Evolutionary conservation across 2,329 filamentous ascomycete species (phyloP).

Genomic region (Pseudocercospora crystallina): DNA sequence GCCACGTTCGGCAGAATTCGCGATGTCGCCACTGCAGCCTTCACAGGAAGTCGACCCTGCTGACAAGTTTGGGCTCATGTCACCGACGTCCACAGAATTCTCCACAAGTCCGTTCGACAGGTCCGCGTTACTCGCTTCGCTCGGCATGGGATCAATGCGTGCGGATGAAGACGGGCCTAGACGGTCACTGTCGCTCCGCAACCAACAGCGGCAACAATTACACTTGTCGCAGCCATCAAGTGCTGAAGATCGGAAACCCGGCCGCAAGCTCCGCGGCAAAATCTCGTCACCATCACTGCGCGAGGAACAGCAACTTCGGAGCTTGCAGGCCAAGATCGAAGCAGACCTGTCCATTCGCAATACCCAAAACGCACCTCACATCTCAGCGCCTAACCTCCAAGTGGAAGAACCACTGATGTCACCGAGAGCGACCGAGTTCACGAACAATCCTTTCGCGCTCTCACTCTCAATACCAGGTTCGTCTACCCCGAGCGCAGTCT

Average conservation of each 20-base stretch:
- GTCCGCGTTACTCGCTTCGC: slow-evolving; percentile 34
- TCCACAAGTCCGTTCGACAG: slow-evolving; percentile 35
- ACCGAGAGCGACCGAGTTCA: slow-evolving; percentile 71
- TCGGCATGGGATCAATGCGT: slow-evolving; percentile 38
- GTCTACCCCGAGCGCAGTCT: slow-evolving; percentile 18
- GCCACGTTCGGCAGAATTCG: slow-evolving; percentile 41
- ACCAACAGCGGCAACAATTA: slow-evolving; percentile 8
- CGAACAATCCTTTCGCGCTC: slow-evolving; percentile 61
- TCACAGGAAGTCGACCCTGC: slow-evolving; percentile 33
- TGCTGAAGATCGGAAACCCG: neutral
- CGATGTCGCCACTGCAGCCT: slow-evolving; percentile 36
- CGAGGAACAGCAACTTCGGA: slow-evolving; percentile 35
- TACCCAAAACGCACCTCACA: neutral
- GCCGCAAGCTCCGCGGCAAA: slow-evolving; percentile 28
- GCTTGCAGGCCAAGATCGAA: slow-evolving; percentile 34
- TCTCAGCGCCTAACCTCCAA: neutral
- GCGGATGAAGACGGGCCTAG: slow-evolving; percentile 25
- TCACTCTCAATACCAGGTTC: slow-evolving; percentile 31
- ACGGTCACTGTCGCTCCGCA: slow-evolving; percentile 24
- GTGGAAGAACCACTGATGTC: slow-evolving; percentile 61
- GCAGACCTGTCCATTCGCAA: slow-evolving; percentile 24
- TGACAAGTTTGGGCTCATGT: slow-evolving; percentile 41
- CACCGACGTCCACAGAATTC: slow-evolving; percentile 45
- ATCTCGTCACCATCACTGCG: slow-evolving; percentile 36
- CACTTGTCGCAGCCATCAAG: neutral